Base-by-base conservation (phyloP, 148 eudicot genomes). In the Nyssa sinensis region DNA sequence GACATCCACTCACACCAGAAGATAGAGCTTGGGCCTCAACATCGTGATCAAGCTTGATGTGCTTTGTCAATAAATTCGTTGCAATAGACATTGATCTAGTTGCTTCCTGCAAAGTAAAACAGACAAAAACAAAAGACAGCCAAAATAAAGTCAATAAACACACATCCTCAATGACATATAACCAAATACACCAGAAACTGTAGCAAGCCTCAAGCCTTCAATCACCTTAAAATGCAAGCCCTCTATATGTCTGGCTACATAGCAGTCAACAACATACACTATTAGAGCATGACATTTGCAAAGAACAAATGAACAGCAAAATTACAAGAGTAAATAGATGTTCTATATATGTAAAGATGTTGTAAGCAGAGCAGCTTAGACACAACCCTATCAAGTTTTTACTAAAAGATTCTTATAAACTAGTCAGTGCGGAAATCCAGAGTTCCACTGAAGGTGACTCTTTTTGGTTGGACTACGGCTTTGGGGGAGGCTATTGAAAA, bases 21-120 rank as follows among this genome's bases (percentile, higher is more conserved):
- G 77, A 62, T 23, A 53, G 39, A 72, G 60, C 63, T 72, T 63
- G 34, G 13, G 49, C 29, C 51, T 35, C 30, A 23, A 66, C 51
- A 57, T 27, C 34, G 67, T 32, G 49, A 67, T 80, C 80, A 24
- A 81, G 71, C 87, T 88, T 86, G 70, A 64, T 62, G 71, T 79
- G 79, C 87, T 81, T 83, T 73, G 77, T 79, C 51, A 51, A 61
- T 23, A 79, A 73, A 72, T 68, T 82, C 11, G 4, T 60, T 58
- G 80, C 44, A 33, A 63, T 66, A 55, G 80, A 75, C 58, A 71
- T 39, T 64, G 79, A 69, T 66, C 75, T 81, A 59, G 14, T 72
- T 34, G 64, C 57, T 37, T 58, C 85, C 94, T 90, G 84, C 81
- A 84, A 35, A 75, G 83, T 75, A 80, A 29, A 79, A 71, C 34